Evolutionary conservation across 345 rosid species (phyloP).

Genomic region (Jatropha curcas): DNA sequence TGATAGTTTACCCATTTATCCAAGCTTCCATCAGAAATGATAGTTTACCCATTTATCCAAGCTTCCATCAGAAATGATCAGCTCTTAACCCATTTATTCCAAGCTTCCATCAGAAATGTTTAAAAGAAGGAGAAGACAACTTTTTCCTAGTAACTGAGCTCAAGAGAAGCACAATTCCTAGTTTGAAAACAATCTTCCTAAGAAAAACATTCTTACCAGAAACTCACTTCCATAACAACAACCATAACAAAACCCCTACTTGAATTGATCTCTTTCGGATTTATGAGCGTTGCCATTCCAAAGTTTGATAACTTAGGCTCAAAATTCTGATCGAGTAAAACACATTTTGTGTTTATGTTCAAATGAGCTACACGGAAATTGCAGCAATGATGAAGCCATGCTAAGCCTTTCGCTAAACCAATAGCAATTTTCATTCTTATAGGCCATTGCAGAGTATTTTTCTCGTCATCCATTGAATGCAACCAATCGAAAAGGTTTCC

Average conservation of each 20-base stretch:
- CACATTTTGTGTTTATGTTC: slow-evolving; percentile 18
- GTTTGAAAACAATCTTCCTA: slow-evolving; percentile 26
- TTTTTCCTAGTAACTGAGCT: slow-evolving; percentile 23
- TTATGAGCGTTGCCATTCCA: slow-evolving; percentile 12
- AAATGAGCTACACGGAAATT: slow-evolving; percentile 14
- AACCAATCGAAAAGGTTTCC: slow-evolving; percentile 30
- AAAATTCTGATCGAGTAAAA: slow-evolving; percentile 27
- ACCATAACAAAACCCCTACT: not conserved
- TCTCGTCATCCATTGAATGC: not conserved
- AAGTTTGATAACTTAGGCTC: slow-evolving; percentile 28
- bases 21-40: too few species aligned
- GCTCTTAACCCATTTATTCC: too few species aligned
- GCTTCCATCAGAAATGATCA: too few species aligned
- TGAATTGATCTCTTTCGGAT: not conserved
- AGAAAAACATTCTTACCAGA: slow-evolving; percentile 17
- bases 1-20: not conserved
- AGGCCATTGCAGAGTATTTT: not conserved
- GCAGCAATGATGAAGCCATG: slow-evolving; percentile 33
- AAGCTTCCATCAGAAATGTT: not conserved
- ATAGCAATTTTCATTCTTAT: slow-evolving; percentile 28
- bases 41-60: too few species aligned
- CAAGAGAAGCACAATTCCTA: slow-evolving; percentile 31
- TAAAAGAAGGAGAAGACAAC: too few species aligned
- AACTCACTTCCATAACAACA: slow-evolving; percentile 6
- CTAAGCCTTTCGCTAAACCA: slow-evolving; percentile 29